Percentiles rank a stretch among this genome's conserved stretches.
These are phyloP conservation scores for Anthoceros angustus DNA, from an alignment of 225 moss, liverwort and hornwort species.

Conservation along the genomic window DNA sequence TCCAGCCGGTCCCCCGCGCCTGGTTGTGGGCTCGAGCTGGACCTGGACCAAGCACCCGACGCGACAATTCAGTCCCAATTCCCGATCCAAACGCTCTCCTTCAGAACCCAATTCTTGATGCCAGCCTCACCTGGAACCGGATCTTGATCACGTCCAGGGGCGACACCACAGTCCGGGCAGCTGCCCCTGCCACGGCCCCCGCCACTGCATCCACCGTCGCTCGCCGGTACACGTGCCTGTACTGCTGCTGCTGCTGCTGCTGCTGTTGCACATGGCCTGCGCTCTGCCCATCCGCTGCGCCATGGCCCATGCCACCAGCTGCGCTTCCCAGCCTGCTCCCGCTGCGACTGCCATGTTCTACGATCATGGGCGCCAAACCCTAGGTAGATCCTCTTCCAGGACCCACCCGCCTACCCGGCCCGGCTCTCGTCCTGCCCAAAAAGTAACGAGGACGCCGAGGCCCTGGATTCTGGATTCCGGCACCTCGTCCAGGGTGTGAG, in stretches of 20 bases:
- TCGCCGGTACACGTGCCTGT: conserved; percentile 38
- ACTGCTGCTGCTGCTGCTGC: not conserved
- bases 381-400: too few relatives aligned
- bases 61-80: not conserved
- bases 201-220: conserved; percentile 47
- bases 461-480: too few relatives aligned
- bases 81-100: not conserved
- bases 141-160: conserved; percentile 98
- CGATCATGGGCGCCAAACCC: too few relatives aligned
- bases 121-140: conserved; percentile 60
- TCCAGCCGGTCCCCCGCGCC: conserved; percentile 11
- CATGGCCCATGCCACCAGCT: not conserved
- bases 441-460: too few relatives aligned
- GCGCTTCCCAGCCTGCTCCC: not conserved
- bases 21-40: conserved; percentile 83
- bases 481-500: too few relatives aligned
- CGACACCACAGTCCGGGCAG: conserved; percentile 68
- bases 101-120: too few relatives aligned
- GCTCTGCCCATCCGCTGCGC: conserved; percentile 2
- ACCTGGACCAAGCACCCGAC: conserved; percentile 27
- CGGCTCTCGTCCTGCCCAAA: too few relatives aligned
- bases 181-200: conserved; percentile 64
- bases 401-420: too few relatives aligned
- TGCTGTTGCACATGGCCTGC: not conserved
- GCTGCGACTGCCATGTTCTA: not conserved